These are phyloP conservation scores for Neofusicoccum sp. DNA, from an alignment of 2,329 filamentous ascomycete genomes.

Conservation along the genomic window DNA sequence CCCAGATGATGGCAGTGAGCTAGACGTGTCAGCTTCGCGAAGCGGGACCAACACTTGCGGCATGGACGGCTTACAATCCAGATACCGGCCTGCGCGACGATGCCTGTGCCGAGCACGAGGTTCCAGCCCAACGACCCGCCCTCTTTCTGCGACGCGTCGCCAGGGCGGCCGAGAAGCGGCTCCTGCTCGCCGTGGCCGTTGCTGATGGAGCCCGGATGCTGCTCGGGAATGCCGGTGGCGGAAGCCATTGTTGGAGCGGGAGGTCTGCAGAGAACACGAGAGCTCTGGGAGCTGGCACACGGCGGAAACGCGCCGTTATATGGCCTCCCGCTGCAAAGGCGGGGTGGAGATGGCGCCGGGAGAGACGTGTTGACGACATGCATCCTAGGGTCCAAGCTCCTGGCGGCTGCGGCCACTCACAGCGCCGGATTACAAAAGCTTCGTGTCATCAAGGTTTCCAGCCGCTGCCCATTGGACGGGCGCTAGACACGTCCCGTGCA, in stretches of 20 bases:
- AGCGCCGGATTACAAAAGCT: conserved; percentile 6
- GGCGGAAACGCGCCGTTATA: conserved; percentile 1
- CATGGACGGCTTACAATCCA: conserved; percentile 55
- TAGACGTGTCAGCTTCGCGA: conserved; percentile 26
- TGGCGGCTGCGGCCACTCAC: conserved; percentile 3
- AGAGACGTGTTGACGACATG: conserved; percentile 15
- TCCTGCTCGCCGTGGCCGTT: conserved; percentile 52
- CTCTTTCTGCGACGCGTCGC: conserved; percentile 70
- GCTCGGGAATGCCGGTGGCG: conserved; percentile 64
- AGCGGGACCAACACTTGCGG: background rate
- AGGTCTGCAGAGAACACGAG: background rate
- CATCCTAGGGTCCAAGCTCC: background rate
- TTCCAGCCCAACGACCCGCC: conserved; percentile 66
- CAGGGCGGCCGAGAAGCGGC: conserved; percentile 67
- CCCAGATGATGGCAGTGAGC: conserved; percentile 76
- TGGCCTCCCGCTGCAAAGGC: conserved; percentile 5
- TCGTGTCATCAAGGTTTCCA: background rate
- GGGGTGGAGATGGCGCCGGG: conserved; percentile 6
- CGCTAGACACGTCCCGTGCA: background rate
- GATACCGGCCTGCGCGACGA: conserved; percentile 75
- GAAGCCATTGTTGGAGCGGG: conserved; percentile 58
- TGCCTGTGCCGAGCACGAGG: conserved; percentile 80
- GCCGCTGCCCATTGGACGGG: conserved; percentile 3
- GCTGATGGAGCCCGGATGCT: conserved; percentile 36
- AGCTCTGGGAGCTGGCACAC: background rate